Evolutionary conservation across 2,329 filamentous ascomycete genomes (phyloP), one percentile per base, ranked within the genome.

Genomic region (Cladophialophora bantiana): DNA sequence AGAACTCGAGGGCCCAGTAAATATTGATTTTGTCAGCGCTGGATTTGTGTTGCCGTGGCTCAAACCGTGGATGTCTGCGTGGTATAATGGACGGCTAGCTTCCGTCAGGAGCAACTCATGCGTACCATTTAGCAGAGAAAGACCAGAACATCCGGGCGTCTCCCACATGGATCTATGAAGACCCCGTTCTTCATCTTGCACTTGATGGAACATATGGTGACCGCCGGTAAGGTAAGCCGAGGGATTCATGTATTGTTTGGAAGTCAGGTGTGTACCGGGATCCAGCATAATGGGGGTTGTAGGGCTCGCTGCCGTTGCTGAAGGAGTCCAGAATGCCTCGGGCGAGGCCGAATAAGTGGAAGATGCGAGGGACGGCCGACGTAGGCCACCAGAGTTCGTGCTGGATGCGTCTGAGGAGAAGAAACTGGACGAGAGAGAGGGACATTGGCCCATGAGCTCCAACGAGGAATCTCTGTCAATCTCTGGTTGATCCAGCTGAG

Each of bases 11-110:
- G 65, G 35, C 32, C 61, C 48, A 7, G 50, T 58, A 58, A 73
- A 73, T 4, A 72, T 72, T 12, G 67, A 63, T 55, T 68, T 66
- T 40, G 71, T 71, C 59, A 73, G 65, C 5, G 69, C 48, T 38
- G 68, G 68, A 52, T 73, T 71, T 18, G 65, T 60, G 52, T 61
- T 60, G 12, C 45, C 53, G 12, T 61, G 52, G 34, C 45, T 65
- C 31, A 66, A 18, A 13, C 65, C 56, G 5, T 40, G 57, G 9
- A 38, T 26, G 34, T 54, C 59, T 6, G 35, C 36, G 9, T 59
- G 55, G 34, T 62, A 65, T 4, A 65, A 42, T 12, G 54, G 36
- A 52, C 64, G 56, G 45, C 54, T 20, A 13, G 20, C 40, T 9
- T 59, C 59, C n/a, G 54, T 15, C 57, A 56, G 40, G 32, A 62